Evolutionary conservation across 73 alveolate genomes (phyloP).

Genomic region (Tetrahymena borealis): DNA sequence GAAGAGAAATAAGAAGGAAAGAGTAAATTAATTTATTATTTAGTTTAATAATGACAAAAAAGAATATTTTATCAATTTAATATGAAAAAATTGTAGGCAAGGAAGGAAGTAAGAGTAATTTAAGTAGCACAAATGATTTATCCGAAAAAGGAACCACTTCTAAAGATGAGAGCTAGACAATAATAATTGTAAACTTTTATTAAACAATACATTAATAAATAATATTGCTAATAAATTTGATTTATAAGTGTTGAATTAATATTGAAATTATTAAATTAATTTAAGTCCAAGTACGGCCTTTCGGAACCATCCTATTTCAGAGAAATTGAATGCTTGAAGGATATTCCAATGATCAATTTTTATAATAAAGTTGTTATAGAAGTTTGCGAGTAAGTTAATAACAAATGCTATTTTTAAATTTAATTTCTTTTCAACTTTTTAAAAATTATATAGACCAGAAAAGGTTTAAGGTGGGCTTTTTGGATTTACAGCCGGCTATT

Average conservation of each 20-base stretch:
- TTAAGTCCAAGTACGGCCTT: neutral
- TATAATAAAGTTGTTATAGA: neutral
- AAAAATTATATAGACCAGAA: neutral
- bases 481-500: neutral
- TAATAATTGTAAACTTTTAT: neutral
- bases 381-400: neutral
- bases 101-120: neutral
- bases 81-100: neutral
- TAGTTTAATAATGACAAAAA: too few species aligned
- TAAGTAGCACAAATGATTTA: neutral
- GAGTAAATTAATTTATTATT: neutral
- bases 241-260: neutral
- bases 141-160: neutral
- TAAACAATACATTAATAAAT: too few species aligned
- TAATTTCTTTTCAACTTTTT: neutral
- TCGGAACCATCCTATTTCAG: neutral
- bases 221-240: too few species aligned
- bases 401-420: neutral
- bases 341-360: neutral
- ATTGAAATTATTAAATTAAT: neutral
- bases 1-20: neutral
- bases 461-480: neutral
- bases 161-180: neutral
- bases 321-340: neutral
- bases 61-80: neutral